Conservation (phyloP, 345 rosid genomes). For the Populus alba region DNA sequence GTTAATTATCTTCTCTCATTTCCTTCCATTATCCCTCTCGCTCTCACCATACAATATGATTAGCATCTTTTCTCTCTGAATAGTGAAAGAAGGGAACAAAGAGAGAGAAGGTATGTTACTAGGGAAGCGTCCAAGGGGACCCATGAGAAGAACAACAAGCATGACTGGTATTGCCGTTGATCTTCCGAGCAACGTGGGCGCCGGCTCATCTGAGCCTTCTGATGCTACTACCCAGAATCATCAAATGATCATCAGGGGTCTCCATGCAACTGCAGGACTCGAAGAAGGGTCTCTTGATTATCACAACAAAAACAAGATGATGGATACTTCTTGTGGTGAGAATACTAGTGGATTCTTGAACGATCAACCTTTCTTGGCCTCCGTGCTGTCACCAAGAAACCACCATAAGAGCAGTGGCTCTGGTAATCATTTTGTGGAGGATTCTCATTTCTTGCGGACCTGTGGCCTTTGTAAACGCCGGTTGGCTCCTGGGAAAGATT, state of each 20-base stretch:
- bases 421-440: slow-evolving; percentile 16
- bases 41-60: background rate
- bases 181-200: slow-evolving; percentile 20
- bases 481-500: slow-evolving; percentile 64
- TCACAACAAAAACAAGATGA: background rate
- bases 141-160: slow-evolving; percentile 71
- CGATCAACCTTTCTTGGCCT: slow-evolving; percentile 33
- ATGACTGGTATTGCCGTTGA: slow-evolving; percentile 55
- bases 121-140: slow-evolving; percentile 63
- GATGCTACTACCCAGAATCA: slow-evolving; percentile 8
- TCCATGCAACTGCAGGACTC: background rate
- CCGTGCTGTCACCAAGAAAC: slow-evolving; percentile 51
- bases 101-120: slow-evolving; percentile 42
- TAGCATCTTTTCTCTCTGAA: background rate
- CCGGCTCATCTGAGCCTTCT: slow-evolving; percentile 23
- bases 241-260: slow-evolving; percentile 9
- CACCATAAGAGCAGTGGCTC: slow-evolving; percentile 11
- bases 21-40: slow-evolving; percentile 3
- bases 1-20: slow-evolving; percentile 7
- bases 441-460: slow-evolving; percentile 47
- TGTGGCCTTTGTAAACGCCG: slow-evolving; percentile 77
- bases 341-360: background rate
- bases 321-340: background rate
- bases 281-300: background rate
- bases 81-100: slow-evolving; percentile 7